Conservation (phyloP, 352 stramenopile species). For the Pythium dissotocum region DNA sequence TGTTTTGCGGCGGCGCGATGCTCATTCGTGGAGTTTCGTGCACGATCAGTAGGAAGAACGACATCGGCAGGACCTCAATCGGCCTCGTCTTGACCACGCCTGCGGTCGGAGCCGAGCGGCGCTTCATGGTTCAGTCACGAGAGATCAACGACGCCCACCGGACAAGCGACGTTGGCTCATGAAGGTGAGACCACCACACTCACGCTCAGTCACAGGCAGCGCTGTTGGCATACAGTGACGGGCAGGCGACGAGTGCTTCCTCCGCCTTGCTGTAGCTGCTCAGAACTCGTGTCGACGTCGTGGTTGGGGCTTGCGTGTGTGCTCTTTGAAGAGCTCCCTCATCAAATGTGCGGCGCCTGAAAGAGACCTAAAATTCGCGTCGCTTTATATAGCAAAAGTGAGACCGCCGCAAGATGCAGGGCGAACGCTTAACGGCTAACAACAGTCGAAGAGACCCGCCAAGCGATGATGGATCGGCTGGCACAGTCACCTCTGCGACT, state of each 20-base stretch:
- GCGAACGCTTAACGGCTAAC: neutral
- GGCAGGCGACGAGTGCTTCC: neutral
- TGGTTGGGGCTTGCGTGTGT: neutral
- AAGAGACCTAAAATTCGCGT: slow-evolving; percentile 1
- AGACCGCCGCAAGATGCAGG: neutral
- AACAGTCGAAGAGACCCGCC: neutral
- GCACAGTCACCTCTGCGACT: slow-evolving; percentile 25
- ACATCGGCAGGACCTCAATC: slow-evolving; percentile 57
- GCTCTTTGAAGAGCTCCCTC: neutral
- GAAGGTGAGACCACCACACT: neutral
- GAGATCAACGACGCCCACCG: neutral
- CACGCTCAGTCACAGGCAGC: neutral
- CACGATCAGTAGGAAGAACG: slow-evolving; percentile 59
- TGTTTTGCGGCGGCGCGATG: slow-evolving; percentile 11
- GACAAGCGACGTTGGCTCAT: neutral
- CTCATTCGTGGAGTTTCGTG: slow-evolving; percentile 32
- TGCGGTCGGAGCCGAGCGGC: slow-evolving; percentile 26
- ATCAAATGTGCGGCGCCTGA: neutral
- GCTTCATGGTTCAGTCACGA: slow-evolving; percentile 45
- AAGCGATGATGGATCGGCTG: slow-evolving; percentile 21
- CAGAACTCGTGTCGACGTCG: slow-evolving; percentile 5
- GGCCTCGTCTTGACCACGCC: slow-evolving; percentile 31
- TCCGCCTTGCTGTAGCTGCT: neutral
- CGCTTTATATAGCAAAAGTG: slow-evolving; percentile 6
- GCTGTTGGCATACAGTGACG: neutral